Base-by-base conservation (phyloP, 1,139 yeast genomes). In the Candida gigantensis region DNA sequence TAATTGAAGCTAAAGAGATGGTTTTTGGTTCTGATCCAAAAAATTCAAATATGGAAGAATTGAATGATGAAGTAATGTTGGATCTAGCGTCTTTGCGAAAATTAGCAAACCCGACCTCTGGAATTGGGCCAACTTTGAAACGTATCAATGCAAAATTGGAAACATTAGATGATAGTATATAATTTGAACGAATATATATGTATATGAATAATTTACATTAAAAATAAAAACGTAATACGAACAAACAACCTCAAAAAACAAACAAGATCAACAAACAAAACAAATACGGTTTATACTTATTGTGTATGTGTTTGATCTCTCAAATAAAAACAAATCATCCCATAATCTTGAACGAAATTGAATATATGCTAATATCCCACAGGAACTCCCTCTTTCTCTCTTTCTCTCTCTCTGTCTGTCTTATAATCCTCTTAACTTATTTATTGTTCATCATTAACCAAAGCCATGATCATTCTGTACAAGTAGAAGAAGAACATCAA, bases 381-480 rank as follows among this genome's bases (percentile, higher is more conserved):
- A n/a, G n/a, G n/a, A n/a, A 8, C 24, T 18, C 28, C n/a, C 9
- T 15, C 17, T 23, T 25, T n/a, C 14, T 18, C 15, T 20, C 27
- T 20, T 11, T 11, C 14, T 31, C 24, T 21, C 16, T n/a, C 12
- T 30, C 20, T 15, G n/a, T 8, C 13, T 20, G 13, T 31, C n/a
- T 23, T n/a, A n/a, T n/a, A n/a, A n/a, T n/a, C n/a, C n/a, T n/a
- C n/a, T n/a, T n/a, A n/a, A 13, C 20, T 30, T 30, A 20, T 20
- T 36, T 25, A 38, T 24, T 37, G 37, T 28, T 68, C 86, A 47
- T 84, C 89, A 35, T 81, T 76, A 55, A 92, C 92, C 62, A 92
- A 77, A 31, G 96, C 94, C 75, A 90, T 85, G 68, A 92, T 90
- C 96, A 92, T 87, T 70, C 95, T 83, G 75, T 90, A 92, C 57